Evolutionary conservation across 176 grass and related monocot genomes (phyloP), one percentile per base, ranked within the genome.

Genomic region (Zea mays): DNA sequence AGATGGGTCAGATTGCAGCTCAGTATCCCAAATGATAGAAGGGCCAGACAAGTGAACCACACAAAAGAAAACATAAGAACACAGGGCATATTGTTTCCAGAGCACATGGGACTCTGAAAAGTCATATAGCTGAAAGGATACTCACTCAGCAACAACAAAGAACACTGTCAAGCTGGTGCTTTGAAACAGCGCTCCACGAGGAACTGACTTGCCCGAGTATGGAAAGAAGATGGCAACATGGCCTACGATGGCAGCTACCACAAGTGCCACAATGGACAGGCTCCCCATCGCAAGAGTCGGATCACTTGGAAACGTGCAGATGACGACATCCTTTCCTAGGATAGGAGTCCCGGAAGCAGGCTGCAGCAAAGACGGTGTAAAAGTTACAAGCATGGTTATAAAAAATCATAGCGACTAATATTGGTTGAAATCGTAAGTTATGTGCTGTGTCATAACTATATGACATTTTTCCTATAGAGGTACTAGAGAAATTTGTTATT

Each of bases 301-400:
- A 66, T 97, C 94, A 76, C 66, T 87, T 11, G 88, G 91, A 73
- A 79, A 97, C 68, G 86, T 89, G 84, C 94, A 97, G 60, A 91
- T 84, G 40, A 93, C 79, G 44, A 85, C 82, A 76, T 78, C 86
- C 56, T 86, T 86, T 67, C 82, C 91, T 42, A 51, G 34, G 44
- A 90, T 72, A 72, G 86, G 82, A 79, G 89, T 93, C 60, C 94
- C 94, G 7, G 17, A 72, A 61, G 91, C 44, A 45, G 91, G 90
- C 94, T 97, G 82, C 59, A 83, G 71, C 5, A 79, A 79, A 10
- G 14, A 36, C 6, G 54, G 56, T 36, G 52, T 0, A 52, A 67
- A 63, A 20, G 41, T 39, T 8, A 35, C 44, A 60, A 61, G 9
- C 14, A 4, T 47, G 40, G 3, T 21, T 27, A 37, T 5, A 38